Evolutionary conservation across 129 eudicot genomes (phyloP), one percentile per base, ranked within the genome.

Genomic region (Cynara cardunculus): DNA sequence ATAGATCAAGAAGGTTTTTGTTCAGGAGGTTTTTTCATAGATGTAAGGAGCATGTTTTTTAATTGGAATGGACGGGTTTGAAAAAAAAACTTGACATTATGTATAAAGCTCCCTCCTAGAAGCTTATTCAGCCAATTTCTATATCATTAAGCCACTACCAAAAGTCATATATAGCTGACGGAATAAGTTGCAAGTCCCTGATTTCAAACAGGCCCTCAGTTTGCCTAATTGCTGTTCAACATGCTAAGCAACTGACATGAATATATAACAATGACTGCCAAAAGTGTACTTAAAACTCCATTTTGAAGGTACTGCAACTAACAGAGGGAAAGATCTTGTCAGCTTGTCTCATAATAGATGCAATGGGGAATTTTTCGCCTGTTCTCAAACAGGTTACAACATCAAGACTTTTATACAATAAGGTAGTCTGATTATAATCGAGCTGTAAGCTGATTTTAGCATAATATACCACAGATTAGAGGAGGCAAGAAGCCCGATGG

Each of bases 321-420:
- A 84, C 75, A 46, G 90, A 87, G 59, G 97, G 92, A 28, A 93
- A 86, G 89, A 82, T 76, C 78, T 77, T 96, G 64, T 91, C 92
- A 67, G 89, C 99, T 56, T 88, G 86, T 64, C 97, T 96, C 68
- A 62, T 96, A 74, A 89, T 96, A 78, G 99, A 96, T 83, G 99
- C 99, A 66, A 96, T 96, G 98, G 99, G 99, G 14, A 96, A 96
- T 46, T 96, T 96, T 88, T 96, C 99, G 25, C 99, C 98, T 7
- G 82, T 96, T 19, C 91, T 93, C 53, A 93, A 85, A 83, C 99
- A 96, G 94, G 99, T 93, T 46, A 80, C 83, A 83, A 26, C 84
- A 56, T 74, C 41, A 19, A 73, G 13, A 77, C 53, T 30, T 66
- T n/a, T 41, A 37, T n/a, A n/a, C 8, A 64, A 18, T 35, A 72